Evolutionary conservation across 352 stramenopile genomes (phyloP), one percentile per base, ranked within the genome.

Genomic region (Phytophthora vignae): DNA sequence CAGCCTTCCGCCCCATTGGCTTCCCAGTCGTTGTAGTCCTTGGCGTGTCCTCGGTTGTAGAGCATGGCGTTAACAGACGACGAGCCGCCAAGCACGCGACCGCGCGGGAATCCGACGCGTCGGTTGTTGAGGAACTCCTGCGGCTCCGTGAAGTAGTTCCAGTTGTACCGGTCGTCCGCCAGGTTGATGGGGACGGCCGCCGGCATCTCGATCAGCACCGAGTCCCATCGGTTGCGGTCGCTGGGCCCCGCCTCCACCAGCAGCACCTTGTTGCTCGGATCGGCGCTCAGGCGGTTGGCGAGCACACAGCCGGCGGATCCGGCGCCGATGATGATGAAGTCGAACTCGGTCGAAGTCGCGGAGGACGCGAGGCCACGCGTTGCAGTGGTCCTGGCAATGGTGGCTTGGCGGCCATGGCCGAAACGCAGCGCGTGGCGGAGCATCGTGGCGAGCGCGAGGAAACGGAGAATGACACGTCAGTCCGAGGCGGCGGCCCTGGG

Each of bases 311-410:
- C 94, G 9, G 92, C 93, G 0, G 91, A 95, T 21, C 94, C 94
- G 15, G 75, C 92, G 63, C 94, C 94, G n/a, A 98, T 88, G 60
- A 98, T 89, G 59, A 98, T 85, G 77, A 96, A 98, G 79, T 98
- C 94, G 74, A 83, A 93, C 61, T 88, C 82, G 27, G 68, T 38
- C 3, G 64, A 71, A 3, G 59, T 29, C 1, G 58, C 31, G n/a
- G 70, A 55, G 22, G 72, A 73, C 52, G 75, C 71, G 60, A 86
- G 60, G 10, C 66, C 69, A 58, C 77, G 75, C 7, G 55, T 31
- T 19, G 67, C 22, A 50, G 59, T 21, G 19, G 38, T 44, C 3
- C 22, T 25, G 22, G 33, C 33, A 4, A 48, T 7, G 12, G 29
- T 9, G 9, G 36, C 22, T 25, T 25, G 22, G 22, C 22, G 22